Conservation (phyloP, 306 rosid genomes). For the Quillaja saponaria region DNA sequence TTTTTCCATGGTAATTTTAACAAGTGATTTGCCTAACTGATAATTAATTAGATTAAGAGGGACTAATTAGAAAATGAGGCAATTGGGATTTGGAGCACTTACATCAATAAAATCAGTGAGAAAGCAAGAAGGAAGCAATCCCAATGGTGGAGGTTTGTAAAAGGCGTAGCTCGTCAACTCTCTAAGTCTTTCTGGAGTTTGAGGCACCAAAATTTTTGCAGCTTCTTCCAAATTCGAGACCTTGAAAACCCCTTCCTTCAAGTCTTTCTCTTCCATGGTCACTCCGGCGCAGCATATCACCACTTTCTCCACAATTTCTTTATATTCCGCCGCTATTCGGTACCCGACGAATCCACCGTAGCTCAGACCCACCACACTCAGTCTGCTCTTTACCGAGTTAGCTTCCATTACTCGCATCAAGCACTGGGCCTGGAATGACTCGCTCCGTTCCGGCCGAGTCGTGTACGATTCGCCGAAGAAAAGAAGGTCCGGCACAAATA, state of each 20-base stretch:
- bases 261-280: constrained; percentile 77
- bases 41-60: too few species aligned
- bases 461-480: constrained; percentile 80
- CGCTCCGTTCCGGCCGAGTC: constrained; percentile 58
- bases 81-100: constrained; percentile 22
- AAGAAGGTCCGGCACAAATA: constrained; percentile 80
- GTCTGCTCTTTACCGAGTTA: constrained; percentile 40
- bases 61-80: too few species aligned
- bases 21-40: too few species aligned
- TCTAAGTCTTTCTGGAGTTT: constrained; percentile 50
- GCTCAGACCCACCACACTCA: constrained; percentile 74
- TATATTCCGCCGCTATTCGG: constrained; percentile 51
- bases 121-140: constrained; percentile 66
- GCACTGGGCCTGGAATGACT: constrained; percentile 77
- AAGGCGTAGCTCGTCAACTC: constrained; percentile 52
- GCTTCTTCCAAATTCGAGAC: constrained; percentile 73
- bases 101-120: constrained; percentile 74
- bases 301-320: constrained; percentile 68
- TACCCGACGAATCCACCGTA: constrained; percentile 87
- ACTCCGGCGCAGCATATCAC: constrained; percentile 79
- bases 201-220: constrained; percentile 63
- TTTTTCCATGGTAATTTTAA: too few species aligned
- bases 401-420: constrained; percentile 68
- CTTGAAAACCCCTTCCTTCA: constrained; percentile 56
- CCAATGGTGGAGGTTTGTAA: constrained; percentile 37